These are phyloP conservation scores for Macaranga tanarius DNA, from an alignment of 441 rosid genomes.

Conservation along the genomic window DNA sequence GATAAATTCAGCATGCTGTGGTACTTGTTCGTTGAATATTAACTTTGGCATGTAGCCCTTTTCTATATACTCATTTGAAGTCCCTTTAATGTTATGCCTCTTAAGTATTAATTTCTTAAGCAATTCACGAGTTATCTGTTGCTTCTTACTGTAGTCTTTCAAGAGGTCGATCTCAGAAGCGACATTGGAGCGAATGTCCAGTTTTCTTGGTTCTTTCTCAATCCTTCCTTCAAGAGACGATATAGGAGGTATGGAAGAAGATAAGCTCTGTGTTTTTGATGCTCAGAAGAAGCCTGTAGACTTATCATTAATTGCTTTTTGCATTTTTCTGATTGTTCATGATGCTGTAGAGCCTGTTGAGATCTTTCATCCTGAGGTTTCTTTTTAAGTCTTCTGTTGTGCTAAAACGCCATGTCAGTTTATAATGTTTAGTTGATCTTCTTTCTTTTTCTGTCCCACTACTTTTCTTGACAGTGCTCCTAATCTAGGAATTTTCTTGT, in stretches of 20 bases:
- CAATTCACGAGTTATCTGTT: background rate
- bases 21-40: too few relatives aligned
- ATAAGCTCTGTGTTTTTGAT: background rate
- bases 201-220: slow-evolving; percentile 65
- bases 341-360: slow-evolving; percentile 2
- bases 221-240: slow-evolving; percentile 50
- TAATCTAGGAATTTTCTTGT: slow-evolving; percentile 23
- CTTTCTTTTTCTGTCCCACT: slow-evolving; percentile 10
- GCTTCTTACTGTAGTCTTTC: slow-evolving; percentile 40
- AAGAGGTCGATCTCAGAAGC: slow-evolving; percentile 78
- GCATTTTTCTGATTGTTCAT: slow-evolving; percentile 10
- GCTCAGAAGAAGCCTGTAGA: background rate
- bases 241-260: slow-evolving; percentile 39
- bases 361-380: slow-evolving; percentile 1
- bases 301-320: slow-evolving; percentile 2
- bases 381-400: slow-evolving; percentile 1
- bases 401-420: background rate
- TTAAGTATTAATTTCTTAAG: too few relatives aligned
- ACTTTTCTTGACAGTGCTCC: slow-evolving; percentile 5
- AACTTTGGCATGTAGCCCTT: too few relatives aligned
- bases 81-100: too few relatives aligned
- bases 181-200: slow-evolving; percentile 72
- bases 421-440: background rate
- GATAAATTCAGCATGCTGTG: background rate
- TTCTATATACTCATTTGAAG: too few relatives aligned